Conservation (phyloP, 345 rosid species). For the Clarkia xantiana region DNA sequence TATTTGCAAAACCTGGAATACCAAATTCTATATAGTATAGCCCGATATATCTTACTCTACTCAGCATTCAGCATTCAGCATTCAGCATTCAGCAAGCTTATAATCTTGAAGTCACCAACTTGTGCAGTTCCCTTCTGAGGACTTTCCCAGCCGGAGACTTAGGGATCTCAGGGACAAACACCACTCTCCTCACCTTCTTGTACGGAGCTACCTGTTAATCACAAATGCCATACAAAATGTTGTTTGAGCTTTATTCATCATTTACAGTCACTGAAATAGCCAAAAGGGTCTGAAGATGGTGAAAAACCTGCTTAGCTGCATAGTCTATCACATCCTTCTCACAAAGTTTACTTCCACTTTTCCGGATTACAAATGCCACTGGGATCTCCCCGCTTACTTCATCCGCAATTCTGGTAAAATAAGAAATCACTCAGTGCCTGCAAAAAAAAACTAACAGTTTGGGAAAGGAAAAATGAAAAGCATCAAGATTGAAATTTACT, state of each 20-base stretch:
- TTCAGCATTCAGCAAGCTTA: no score
- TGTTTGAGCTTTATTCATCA: not conserved
- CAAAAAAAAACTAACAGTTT: not conserved
- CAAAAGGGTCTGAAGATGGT: not conserved
- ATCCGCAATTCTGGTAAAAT: conserved; percentile 30
- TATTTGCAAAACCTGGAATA: no score
- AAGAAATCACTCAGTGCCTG: no score
- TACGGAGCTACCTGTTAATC: conserved; percentile 58
- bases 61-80: no score
- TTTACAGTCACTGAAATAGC: not conserved
- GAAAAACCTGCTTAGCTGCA: conserved; percentile 46
- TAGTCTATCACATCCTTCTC: conserved; percentile 35
- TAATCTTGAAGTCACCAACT: conserved; percentile 27
- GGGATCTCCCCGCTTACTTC: conserved; percentile 71
- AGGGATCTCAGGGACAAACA: conserved; percentile 45
- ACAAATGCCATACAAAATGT: not conserved
- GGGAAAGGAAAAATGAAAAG: not conserved
- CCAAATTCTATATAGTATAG: no score
- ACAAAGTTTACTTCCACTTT: conserved; percentile 28
- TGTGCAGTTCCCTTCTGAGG: conserved; percentile 53
- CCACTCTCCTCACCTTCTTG: conserved; percentile 71
- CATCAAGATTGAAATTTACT: conserved; percentile 6
- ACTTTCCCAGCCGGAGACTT: conserved; percentile 76
- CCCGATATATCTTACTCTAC: no score
- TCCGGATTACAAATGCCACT: conserved; percentile 63